Base-by-base conservation (phyloP, 139 green algal species). In the Trebouxia sp. region DNA sequence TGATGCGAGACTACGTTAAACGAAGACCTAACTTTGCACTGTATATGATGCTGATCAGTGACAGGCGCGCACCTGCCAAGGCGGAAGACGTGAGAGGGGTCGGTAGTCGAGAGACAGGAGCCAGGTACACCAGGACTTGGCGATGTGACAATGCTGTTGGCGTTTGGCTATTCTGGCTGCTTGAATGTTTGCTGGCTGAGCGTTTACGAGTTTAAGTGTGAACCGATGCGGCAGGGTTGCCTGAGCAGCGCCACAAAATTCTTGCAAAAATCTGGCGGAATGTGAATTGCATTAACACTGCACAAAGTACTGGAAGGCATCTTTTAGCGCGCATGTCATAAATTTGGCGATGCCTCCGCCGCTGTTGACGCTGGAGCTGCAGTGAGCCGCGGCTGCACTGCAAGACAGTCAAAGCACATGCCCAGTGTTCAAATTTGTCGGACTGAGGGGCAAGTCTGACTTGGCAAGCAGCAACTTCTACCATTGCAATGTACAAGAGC, bases 361-460 rank as follows among this genome's bases (percentile, higher is more conserved):
- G 30, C 62, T 72, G 32, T 45, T 43, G 2, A 9, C 11, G 12
- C 1, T 30, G 15, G 17, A 26, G 32, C 62, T 72, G 15, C 42
- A 35, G 42, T 32, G 32, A 37, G 62, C 62, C 62, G 62, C 62
- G 62, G 62, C 62, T 69, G 58, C 58, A 69, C 58, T 69, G 30
- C 8, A 69, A 69, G 58, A 69, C 58, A 20, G 58, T 69, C n/a
- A n/a, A n/a, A n/a, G n/a, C n/a, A n/a, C n/a, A n/a, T n/a, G n/a
- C 58, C 41, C 28, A 69, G 24, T 15, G 58, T 24, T 28, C 50
- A 37, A n/a, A 43, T 1, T 45, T 12, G 62, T 72, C 62, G 37
- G 62, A 72, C 62, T 43, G 11, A 15, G 14, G 20, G 15, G 15
- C 12, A 14, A 39, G 58, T 69, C 58, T 69, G 58, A 69, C 58